phyloP scores from a whole-genome alignment of 352 stramenopile genomes.

The Nothophytophthora sp. region DNA sequence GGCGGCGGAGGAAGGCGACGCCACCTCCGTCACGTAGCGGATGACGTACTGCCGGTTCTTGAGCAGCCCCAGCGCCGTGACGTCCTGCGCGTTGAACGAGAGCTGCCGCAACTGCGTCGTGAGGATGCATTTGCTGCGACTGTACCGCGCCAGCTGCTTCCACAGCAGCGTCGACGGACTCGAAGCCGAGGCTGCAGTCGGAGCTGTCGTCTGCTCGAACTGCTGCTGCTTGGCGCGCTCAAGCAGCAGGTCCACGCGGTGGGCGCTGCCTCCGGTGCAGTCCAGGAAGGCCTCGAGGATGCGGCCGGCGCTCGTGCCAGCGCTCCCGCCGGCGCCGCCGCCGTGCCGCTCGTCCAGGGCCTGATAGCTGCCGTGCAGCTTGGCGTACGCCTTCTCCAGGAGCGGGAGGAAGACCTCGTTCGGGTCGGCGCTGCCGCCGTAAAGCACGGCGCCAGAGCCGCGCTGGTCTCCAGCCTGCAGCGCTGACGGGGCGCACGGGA shows the following conservation, averaged over 20 bases:
- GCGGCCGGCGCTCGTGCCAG: constrained; percentile 45
- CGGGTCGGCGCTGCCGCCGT: constrained; percentile 69
- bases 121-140: constrained; percentile 59
- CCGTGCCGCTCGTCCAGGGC: constrained; percentile 41
- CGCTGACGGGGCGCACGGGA: constrained; percentile 71
- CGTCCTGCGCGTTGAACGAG: constrained; percentile 60
- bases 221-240: constrained; percentile 35
- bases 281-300: constrained; percentile 89
- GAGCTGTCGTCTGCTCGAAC: constrained; percentile 20
- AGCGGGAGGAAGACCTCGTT: constrained; percentile 90
- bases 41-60: constrained; percentile 83
- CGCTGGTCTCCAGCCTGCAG: constrained; percentile 47
- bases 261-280: constrained; percentile 82
- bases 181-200: constrained; percentile 17
- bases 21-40: constrained; percentile 67
- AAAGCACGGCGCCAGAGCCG: constrained; percentile 62
- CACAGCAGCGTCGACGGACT: constrained; percentile 47
- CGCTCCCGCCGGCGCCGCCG: constrained; percentile 30
- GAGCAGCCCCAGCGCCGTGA: constrained; percentile 63
- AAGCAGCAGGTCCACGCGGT: constrained; percentile 73
- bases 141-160: constrained; percentile 67
- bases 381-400: constrained; percentile 91
- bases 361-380: constrained; percentile 84
- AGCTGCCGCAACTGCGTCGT: constrained; percentile 71
- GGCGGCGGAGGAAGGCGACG: constrained; percentile 11